Evolutionary conservation across 192 early-diverging fungal genomes (phyloP), one percentile per base, ranked within the genome.

Genomic region (Oehlia diaphana): DNA sequence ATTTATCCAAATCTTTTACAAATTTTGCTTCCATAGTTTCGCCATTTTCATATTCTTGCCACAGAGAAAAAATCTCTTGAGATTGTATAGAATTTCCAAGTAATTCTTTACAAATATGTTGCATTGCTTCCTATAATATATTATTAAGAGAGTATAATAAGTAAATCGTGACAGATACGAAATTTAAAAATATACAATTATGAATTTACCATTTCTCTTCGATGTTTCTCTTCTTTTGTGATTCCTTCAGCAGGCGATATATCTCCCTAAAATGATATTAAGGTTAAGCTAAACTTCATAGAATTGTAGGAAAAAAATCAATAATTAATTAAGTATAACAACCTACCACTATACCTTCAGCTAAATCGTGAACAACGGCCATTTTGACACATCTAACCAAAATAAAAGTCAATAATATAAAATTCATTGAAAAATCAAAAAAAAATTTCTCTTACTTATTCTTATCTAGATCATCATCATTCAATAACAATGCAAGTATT

Each of bases 1-100:
- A 98, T 83, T 98, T 98, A 84, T 98, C 96, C 80, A 98, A 82
- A 81, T 98, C 95, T 64, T 96, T 95, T 53, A 96, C 94, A 37
- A 96, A 79, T 14, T 90, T 81, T 0, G 96, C 95, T 78, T 98
- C 96, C 2, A 81, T 79, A 3, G 95, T 95, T 23, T 71, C 66
- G 9, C 84, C 89, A 9, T 92, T 88, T 81, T 98, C 96, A 78
- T 96, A 98, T 77, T 98, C 96, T 35, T 82, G 73, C 96, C 96
- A 98, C 63, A 98, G 77, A 5, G 74, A 86, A 21, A 82, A 78
- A 42, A 98, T 96, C 78, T 98, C 96, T 35, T 83, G 61, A 23
- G 93, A 92, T 50, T 88, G 84, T 2, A 76, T 76, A 1, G 90
- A 81, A 66, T 85, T 84, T 10, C 85, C 91, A 66, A 96, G 81